These are phyloP conservation scores for Neurospora tetrasperma DNA, from an alignment of 495 filamentous ascomycete species.

Conservation along the genomic window DNA sequence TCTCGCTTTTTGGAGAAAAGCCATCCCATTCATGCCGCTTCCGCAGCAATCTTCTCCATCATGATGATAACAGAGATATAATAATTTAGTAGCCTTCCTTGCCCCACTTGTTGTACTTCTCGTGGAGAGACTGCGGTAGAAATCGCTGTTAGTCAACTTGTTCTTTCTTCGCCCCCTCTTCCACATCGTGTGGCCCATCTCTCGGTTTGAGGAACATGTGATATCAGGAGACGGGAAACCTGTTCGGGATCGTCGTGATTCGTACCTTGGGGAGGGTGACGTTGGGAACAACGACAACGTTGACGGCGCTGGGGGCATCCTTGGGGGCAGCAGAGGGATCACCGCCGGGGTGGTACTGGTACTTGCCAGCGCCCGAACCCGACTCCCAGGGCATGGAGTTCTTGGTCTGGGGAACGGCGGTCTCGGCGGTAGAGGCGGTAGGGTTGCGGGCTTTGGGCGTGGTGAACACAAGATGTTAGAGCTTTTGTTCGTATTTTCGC, in stretches of 20 bases:
- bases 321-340: conserved; percentile 63
- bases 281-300: conserved; percentile 85
- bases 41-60: neutral
- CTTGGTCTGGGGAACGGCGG: conserved; percentile 58
- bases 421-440: conserved; percentile 75
- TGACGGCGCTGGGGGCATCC: conserved; percentile 88
- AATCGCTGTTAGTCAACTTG: conserved; percentile 12
- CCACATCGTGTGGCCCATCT: neutral
- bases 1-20: neutral
- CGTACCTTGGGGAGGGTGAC: conserved; percentile 84
- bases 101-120: conserved; percentile 97
- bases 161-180: neutral
- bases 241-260: neutral
- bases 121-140: conserved; percentile 65
- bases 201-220: neutral
- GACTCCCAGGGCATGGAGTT: conserved; percentile 85
- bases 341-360: conserved; percentile 86
- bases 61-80: neutral
- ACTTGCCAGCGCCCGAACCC: conserved; percentile 56
- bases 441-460: conserved; percentile 61
- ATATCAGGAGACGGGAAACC: neutral
- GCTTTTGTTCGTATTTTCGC: conserved; percentile 1
- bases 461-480: conserved; percentile 7
- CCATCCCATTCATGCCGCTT: neutral
- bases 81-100: conserved; percentile 58